Conservation (phyloP, 1,139 yeast genomes). For the Pichia inconspicua region DNA sequence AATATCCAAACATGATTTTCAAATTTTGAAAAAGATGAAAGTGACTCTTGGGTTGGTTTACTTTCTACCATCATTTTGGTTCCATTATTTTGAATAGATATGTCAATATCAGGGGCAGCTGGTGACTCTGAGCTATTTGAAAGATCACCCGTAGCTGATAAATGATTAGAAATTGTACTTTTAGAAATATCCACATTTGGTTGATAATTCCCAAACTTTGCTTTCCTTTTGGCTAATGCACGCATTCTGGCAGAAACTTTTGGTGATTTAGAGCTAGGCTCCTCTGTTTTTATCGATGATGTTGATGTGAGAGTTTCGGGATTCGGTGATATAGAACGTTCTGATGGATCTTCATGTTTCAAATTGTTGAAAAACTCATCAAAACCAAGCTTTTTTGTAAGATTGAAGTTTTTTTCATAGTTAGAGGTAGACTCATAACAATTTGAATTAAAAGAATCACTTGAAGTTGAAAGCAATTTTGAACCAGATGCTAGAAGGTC, state of each 20-base stretch:
- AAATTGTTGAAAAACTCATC: conserved; percentile 12
- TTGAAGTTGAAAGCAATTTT: conserved; percentile 64
- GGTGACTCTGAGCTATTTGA: conserved; percentile 9
- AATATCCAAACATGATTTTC: conserved; percentile 88
- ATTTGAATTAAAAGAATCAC: conserved; percentile 33
- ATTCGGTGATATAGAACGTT: neutral
- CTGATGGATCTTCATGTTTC: conserved; percentile 5
- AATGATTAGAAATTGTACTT: conserved; percentile 61
- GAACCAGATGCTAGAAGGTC: conserved; percentile 64
- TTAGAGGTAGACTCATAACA: neutral
- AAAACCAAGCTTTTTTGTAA: conserved; percentile 24
- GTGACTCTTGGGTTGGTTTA: conserved; percentile 60
- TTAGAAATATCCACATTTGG: conserved; percentile 68
- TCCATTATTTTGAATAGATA: conserved; percentile 75
- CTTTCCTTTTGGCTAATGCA: conserved; percentile 90
- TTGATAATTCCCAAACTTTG: conserved; percentile 61
- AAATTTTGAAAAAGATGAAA: conserved; percentile 40
- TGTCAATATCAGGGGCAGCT: conserved; percentile 35
- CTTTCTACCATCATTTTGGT: conserved; percentile 80
- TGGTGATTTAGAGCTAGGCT: conserved; percentile 3
- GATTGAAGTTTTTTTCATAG: neutral
- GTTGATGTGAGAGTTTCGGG: neutral
- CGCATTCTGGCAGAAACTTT: conserved; percentile 66
- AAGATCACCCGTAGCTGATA: conserved; percentile 27
- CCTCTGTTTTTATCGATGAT: neutral